Base-by-base conservation (phyloP, 192 early-diverging fungal genomes). In the Allomyces arbusculus region DNA sequence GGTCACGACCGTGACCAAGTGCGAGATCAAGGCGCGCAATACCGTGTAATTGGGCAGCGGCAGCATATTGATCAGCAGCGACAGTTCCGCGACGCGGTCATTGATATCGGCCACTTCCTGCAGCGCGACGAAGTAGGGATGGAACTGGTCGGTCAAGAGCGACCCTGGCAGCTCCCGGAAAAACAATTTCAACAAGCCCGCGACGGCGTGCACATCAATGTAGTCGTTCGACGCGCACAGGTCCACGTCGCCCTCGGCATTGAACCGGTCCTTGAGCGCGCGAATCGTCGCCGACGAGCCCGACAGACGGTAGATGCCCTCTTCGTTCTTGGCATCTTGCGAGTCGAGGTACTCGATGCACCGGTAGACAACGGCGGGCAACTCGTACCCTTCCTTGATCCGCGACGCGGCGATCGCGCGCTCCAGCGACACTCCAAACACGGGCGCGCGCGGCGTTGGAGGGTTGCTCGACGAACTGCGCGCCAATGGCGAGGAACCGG, bases 321-420 rank as follows among this genome's bases (percentile, higher is more conserved):
- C 94, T 67, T 98, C 95, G 23, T 87, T 70, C 63, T 77, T 82
- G 10, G 93, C 95, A 70, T 89, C 86, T 71, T 88, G 89, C 3
- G 85, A 81, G 72, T 98, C 94, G 63, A 98, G 72, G 68, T 91
- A 98, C 77, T 98, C 94, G 64, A 98, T 92, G 68, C 94, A 95
- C 22, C 95, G 78, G 74, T 87, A 95, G 2, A 98, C 87, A 33
- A 98, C 82, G 4, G 92, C 86, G 23, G 95, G 95, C 22, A 97
- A 77, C 28, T 86, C 82, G 71, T 88, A 86, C 11, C 80, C 82
- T 58, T 92, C 91, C 26, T 80, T 79, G 23, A 93, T 76, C 24
- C 79, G 74, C 7, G 88, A 85, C 14, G 83, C 71, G 10, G 83
- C 79, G 1, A 96, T 82, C 0, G 86, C 89, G 24, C 81, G 79